Conservation (phyloP, 2,329 filamentous ascomycete genomes). For the Reticulascus tulasneorum region DNA sequence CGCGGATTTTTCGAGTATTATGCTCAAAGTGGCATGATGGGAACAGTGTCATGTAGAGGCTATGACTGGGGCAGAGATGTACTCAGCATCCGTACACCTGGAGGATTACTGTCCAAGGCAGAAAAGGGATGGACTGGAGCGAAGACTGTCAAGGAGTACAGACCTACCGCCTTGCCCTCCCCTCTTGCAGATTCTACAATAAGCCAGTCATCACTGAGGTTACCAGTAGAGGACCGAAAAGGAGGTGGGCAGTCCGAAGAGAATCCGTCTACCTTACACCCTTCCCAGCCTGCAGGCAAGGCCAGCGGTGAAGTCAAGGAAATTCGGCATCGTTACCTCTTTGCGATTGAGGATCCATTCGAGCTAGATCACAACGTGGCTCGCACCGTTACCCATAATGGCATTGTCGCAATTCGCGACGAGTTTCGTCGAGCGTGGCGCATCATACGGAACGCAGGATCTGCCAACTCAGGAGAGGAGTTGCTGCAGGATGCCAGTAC, state of each 20-base stretch:
- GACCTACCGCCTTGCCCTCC: conserved; percentile 7
- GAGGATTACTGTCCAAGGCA: conserved; percentile 68
- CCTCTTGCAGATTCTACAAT: conserved; percentile 1
- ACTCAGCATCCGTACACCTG: conserved; percentile 68
- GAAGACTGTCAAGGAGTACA: conserved; percentile 50
- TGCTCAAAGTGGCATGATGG: conserved; percentile 56
- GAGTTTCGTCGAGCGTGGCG: conserved; percentile 79
- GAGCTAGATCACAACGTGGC: conserved; percentile 86
- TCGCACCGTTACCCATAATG: conserved; percentile 76
- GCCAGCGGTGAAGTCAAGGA: conserved; percentile 52
- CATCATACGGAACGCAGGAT: conserved; percentile 57
- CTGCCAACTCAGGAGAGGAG: conserved; percentile 36
- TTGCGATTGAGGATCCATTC: conserved; percentile 90
- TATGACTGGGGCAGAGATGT: conserved; percentile 83
- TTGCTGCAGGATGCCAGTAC: conserved; percentile 49
- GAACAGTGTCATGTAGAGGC: conserved; percentile 44
- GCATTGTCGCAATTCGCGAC: conserved; percentile 76
- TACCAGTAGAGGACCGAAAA: too few relatives aligned
- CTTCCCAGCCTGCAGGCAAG: conserved; percentile 9
- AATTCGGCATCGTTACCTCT: conserved; percentile 74
- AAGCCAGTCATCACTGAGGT: too few relatives aligned
- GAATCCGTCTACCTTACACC: not conserved
- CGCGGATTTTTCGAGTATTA: conserved; percentile 89
- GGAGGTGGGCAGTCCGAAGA: too few relatives aligned
- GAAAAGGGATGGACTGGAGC: conserved; percentile 86